Base-by-base conservation (phyloP, 2,329 filamentous ascomycete genomes). In the Colletotrichum karsti region DNA sequence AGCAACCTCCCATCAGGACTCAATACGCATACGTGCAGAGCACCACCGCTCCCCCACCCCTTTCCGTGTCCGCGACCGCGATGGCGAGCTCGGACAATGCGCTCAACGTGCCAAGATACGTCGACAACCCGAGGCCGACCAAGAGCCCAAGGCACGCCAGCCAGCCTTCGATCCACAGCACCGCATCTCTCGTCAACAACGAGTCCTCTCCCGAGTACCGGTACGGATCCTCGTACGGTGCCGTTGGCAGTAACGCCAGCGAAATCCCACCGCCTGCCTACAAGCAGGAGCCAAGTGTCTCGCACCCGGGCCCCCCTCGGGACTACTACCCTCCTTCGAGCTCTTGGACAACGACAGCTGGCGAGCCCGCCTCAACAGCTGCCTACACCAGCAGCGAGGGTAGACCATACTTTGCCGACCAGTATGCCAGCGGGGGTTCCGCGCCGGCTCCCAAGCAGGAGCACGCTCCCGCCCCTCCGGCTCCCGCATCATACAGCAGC, bases 141-240 rank as follows among this genome's bases (percentile, higher is more conserved):
- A 90, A 90, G 77, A 88, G 86, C 71, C 86, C 87, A 1, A 83
- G 88, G 3, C 84, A 88, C 67, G 80, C 78, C 10, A 84, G 81
- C 74, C 85, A 89, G 70, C 84, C 85, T 56, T 88, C 87, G 1
- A 80, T 88, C 35, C 85, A 87, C 66, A 85, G 83, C 72, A 77
- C 78, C 12, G 79, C 81, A 41, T 86, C 87, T 22, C 78, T 87
- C 33, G 78, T 81, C 37, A 83, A 82, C 73, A 83, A 82, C 55
- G 86, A 88, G 42, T 74, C 82, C 4, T 78, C 85, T 0, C 80
- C 83, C 22, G 87, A 90, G 73, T 90, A 90, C 74, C 83, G 88
- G 58, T 90, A 89, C 70, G 84, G 85, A 3, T 82, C 86, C 3
- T 82, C 79, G 3, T 82, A 83, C 67, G 75, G 76, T 15, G 73